These are phyloP conservation scores for Paracorniculantispora psalliotae DNA, from an alignment of 2,329 filamentous ascomycete species.

Conservation along the genomic window DNA sequence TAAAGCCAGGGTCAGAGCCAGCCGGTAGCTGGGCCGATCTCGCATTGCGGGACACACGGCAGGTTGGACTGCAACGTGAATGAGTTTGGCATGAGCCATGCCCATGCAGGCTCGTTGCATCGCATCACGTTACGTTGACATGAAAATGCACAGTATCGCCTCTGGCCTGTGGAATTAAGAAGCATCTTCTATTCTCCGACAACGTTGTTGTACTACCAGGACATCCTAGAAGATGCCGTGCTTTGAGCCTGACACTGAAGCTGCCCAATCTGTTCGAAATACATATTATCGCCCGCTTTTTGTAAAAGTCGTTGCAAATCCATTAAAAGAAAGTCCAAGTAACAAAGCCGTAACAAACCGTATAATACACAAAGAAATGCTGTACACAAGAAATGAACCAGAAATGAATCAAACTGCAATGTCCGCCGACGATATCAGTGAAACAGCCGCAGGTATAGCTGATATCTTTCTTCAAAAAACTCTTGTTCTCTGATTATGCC, in stretches of 20 bases:
- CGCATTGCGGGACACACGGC: not conserved
- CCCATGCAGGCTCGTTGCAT: not conserved
- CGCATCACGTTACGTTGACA: not conserved
- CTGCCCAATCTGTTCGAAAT: not conserved
- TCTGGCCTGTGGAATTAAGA: not conserved
- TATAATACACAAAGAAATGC: constrained; percentile 5
- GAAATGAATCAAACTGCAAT: not conserved
- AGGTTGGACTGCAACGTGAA: not conserved
- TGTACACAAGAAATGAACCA: constrained; percentile 3
- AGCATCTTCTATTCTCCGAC: not conserved
- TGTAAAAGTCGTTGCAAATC: not conserved
- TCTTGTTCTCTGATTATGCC: too few relatives aligned
- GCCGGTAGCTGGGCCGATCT: not conserved
- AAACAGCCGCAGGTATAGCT: not conserved
- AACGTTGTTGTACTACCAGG: not conserved
- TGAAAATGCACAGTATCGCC: not conserved
- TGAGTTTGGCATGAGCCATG: not conserved
- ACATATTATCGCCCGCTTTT: not conserved
- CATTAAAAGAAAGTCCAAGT: not conserved
- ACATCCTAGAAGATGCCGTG: not conserved
- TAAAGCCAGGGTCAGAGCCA: not conserved
- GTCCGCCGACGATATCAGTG: not conserved
- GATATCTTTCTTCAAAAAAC: too few relatives aligned
- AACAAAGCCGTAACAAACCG: not conserved
- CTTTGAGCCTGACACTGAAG: not conserved